phyloP scores from a whole-genome alignment of 306 rosid genomes.

The Casuarina glauca region DNA sequence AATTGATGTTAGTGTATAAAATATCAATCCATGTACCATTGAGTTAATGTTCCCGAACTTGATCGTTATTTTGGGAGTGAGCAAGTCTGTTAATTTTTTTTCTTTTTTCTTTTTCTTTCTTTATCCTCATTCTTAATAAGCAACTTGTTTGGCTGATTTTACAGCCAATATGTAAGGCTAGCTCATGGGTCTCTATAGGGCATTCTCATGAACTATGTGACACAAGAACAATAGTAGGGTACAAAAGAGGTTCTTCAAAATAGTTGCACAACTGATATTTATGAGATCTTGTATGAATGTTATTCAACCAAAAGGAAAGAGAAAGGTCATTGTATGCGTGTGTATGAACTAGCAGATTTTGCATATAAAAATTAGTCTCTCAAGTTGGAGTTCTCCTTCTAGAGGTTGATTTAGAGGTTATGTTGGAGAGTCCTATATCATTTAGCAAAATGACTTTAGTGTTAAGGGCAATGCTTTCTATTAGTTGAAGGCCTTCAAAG shows the following conservation, averaged over 20 bases:
- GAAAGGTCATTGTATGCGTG: not conserved
- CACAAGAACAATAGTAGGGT: not conserved
- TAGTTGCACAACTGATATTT: not conserved
- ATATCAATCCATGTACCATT: not conserved
- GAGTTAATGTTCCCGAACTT: not conserved
- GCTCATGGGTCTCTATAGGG: constrained; percentile 14
- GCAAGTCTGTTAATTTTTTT: not conserved
- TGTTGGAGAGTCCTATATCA: not conserved
- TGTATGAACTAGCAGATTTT: constrained; percentile 1
- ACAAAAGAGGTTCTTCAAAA: constrained; percentile 9
- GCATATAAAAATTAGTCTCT: not conserved
- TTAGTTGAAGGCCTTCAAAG: not conserved
- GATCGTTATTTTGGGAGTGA: not conserved
- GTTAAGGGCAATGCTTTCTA: not conserved
- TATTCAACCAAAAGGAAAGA: not conserved
- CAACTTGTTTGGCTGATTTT: not conserved
- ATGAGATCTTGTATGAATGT: not conserved
- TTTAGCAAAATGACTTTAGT: not conserved
- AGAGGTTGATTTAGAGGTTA: constrained; percentile 3
- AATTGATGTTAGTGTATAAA: not conserved
- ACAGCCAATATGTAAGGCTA: not conserved
- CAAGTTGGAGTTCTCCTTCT: constrained; percentile 5
- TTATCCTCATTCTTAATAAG: not conserved
- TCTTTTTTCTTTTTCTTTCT: not conserved
- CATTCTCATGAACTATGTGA: not conserved